phyloP scores from a whole-genome alignment of 2,329 filamentous ascomycete genomes.

The Purpureocillium lavendulum region DNA sequence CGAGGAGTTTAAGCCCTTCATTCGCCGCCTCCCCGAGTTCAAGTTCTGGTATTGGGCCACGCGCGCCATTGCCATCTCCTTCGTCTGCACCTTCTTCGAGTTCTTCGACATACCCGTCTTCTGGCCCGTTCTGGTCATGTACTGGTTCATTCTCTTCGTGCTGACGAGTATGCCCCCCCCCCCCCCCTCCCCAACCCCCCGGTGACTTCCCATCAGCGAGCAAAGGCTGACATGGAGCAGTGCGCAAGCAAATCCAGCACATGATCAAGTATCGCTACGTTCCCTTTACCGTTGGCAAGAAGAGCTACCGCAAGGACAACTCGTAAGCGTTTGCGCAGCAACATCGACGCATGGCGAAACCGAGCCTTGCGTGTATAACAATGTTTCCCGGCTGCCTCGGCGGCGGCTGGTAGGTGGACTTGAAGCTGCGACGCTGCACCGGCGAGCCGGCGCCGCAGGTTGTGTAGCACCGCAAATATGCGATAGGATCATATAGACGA shows the following conservation, averaged over 20 bases:
- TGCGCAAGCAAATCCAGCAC: constrained; percentile 99
- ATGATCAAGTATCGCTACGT: constrained; percentile 99
- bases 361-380: too few relatives aligned
- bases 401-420: too few relatives aligned
- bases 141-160: constrained; percentile 95
- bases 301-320: constrained; percentile 63
- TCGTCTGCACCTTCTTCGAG: constrained; percentile 85
- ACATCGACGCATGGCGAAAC: too few relatives aligned
- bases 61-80: constrained; percentile 72
- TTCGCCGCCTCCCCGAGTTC: constrained; percentile 92
- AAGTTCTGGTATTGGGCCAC: constrained; percentile 99
- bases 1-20: constrained; percentile 96
- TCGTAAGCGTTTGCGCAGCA: constrained; percentile 18
- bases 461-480: too few relatives aligned
- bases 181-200: neutral
- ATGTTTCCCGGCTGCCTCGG: too few relatives aligned
- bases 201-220: constrained; percentile 2
- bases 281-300: constrained; percentile 86
- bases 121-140: constrained; percentile 97
- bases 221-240: constrained; percentile 33
- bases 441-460: too few relatives aligned
- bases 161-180: constrained; percentile 69
- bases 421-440: too few relatives aligned
- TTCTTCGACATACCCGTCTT: constrained; percentile 97
- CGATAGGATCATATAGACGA: neutral